Percentiles rank a stretch among this genome's conserved stretches.
These are phyloP conservation scores for Aspergillus egyptiacus DNA, from an alignment of 495 filamentous ascomycete genomes.

Conservation along the genomic window DNA sequence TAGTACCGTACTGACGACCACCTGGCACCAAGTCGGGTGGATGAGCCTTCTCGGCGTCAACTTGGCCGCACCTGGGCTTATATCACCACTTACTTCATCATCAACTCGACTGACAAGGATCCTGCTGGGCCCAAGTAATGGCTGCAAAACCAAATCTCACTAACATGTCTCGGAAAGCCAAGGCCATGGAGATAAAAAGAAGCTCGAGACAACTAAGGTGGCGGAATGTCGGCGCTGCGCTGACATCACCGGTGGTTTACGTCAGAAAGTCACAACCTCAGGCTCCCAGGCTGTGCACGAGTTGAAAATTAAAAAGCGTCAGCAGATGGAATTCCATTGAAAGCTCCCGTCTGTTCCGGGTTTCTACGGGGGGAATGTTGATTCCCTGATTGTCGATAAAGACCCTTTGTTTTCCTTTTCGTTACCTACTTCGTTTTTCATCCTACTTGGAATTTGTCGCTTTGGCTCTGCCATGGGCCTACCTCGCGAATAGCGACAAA, in stretches of 20 bases:
- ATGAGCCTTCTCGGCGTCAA: too few species aligned
- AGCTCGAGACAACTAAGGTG: neutral
- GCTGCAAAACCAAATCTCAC: too few species aligned
- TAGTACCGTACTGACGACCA: too few species aligned
- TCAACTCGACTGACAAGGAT: too few species aligned
- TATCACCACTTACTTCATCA: too few species aligned
- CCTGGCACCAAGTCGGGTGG: too few species aligned
- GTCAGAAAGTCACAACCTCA: conserved; percentile 1
- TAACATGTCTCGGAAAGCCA: too few species aligned
- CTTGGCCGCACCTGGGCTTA: too few species aligned
- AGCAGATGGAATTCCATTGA: neutral
- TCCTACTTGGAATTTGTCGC: neutral
- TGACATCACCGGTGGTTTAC: conserved; percentile 1
- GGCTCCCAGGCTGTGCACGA: neutral
- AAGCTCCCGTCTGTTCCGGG: neutral
- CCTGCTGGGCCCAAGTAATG: too few species aligned
- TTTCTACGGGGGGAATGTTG: neutral
- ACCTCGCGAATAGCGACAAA: neutral
- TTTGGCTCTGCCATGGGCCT: neutral
- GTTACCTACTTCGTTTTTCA: neutral
- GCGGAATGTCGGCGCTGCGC: conserved; percentile 3
- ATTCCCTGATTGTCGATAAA: neutral
- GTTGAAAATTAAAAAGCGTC: neutral
- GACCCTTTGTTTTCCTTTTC: neutral
- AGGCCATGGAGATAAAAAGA: too few species aligned